A percentile compares a stretch with the other conserved stretches of the same genome.
Conservation (phyloP, 192 early-diverging fungal species). For the Mycoemilia scoparia region DNA sequence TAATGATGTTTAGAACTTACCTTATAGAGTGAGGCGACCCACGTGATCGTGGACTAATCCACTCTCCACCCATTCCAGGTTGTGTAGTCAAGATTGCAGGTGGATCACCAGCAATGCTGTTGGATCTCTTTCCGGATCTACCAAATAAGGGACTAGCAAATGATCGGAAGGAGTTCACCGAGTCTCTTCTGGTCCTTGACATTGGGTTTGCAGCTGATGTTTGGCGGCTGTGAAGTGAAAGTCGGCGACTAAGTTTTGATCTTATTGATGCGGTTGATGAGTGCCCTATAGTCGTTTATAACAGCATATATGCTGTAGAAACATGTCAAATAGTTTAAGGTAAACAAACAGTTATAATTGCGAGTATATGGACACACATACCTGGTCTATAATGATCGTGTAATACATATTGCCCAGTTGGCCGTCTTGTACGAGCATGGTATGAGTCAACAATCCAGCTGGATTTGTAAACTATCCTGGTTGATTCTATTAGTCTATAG, state of each 20-base stretch:
- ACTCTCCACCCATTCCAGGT: too few relatives aligned
- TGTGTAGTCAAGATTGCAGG: too few relatives aligned
- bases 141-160: too few relatives aligned
- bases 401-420: constrained; percentile 16
- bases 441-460: constrained; percentile 23
- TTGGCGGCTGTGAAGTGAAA: not conserved
- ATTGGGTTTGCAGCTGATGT: too few relatives aligned
- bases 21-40: not conserved
- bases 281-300: not conserved
- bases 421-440: constrained; percentile 13
- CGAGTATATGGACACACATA: constrained; percentile 1
- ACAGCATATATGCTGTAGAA: not conserved
- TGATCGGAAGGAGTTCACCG: too few relatives aligned
- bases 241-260: not conserved
- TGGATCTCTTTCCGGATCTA: too few relatives aligned
- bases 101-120: too few relatives aligned
- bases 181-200: too few relatives aligned
- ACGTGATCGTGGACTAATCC: too few relatives aligned
- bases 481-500: too few relatives aligned
- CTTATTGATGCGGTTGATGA: not conserved
- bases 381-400: not conserved
- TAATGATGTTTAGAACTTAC: not conserved
- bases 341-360: not conserved
- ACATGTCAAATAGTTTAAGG: not conserved
- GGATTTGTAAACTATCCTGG: constrained; percentile 21